phyloP scores from a whole-genome alignment of 192 early-diverging fungal species.

The Mortierella hygrophila region DNA sequence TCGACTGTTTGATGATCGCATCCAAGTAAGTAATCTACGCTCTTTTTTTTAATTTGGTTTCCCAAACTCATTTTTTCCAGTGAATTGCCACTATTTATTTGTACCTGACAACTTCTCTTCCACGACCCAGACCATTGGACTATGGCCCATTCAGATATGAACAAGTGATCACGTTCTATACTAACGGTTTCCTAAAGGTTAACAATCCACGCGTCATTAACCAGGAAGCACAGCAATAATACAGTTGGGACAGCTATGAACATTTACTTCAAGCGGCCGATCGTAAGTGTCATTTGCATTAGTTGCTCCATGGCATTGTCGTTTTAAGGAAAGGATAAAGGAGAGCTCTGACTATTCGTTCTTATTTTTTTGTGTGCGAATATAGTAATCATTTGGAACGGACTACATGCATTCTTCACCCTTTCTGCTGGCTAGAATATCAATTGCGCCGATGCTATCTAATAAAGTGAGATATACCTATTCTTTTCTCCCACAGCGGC shows the following conservation, averaged over 20 bases:
- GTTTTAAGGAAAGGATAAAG: too few species aligned
- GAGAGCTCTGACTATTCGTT: too few species aligned
- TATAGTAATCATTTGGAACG: constrained; percentile 11
- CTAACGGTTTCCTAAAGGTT: constrained; percentile 7
- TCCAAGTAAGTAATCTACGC: background rate
- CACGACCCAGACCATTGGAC: too few species aligned
- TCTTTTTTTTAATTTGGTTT: background rate
- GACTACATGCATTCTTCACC: constrained; percentile 15
- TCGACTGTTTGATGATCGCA: constrained; percentile 8
- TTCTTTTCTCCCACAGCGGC: background rate
- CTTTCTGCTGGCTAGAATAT: constrained; percentile 6
- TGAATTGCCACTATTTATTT: background rate
- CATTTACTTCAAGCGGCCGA: background rate
- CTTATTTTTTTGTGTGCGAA: background rate
- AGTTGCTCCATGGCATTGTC: too few species aligned
- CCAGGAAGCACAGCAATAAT: constrained; percentile 13
- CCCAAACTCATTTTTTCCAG: background rate
- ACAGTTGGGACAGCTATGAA: background rate
- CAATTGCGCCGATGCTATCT: background rate
- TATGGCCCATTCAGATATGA: constrained; percentile 3
- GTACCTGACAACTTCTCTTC: background rate
- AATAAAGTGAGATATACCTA: background rate
- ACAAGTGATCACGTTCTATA: constrained; percentile 17
- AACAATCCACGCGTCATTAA: constrained; percentile 18
- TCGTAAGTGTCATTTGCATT: background rate